These are phyloP conservation scores for Coprinopsis cinerea DNA, from an alignment of 768 basidiomycete species.

Conservation along the genomic window DNA sequence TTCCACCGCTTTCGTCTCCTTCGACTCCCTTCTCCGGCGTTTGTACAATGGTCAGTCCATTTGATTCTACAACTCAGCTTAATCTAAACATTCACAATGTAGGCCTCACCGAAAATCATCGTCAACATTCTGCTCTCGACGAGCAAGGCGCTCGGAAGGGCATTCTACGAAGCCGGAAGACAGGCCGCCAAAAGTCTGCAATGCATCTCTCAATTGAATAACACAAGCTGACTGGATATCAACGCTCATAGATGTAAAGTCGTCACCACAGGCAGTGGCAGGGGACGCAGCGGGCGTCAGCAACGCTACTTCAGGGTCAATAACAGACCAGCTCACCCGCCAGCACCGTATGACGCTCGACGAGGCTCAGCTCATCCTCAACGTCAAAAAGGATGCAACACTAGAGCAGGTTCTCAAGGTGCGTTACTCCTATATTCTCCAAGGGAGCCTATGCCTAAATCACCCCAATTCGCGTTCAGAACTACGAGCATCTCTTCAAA, in stretches of 20 bases:
- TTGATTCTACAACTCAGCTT: not conserved
- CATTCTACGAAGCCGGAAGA: constrained; percentile 80
- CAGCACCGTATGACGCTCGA: constrained; percentile 91
- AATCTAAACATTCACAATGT: constrained; percentile 5
- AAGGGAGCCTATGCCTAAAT: too few relatives aligned
- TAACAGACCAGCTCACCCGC: constrained; percentile 76
- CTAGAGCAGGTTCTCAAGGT: constrained; percentile 74
- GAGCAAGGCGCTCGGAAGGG: constrained; percentile 82
- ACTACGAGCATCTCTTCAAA: constrained; percentile 91
- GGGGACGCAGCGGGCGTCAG: constrained; percentile 69
- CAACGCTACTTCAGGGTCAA: constrained; percentile 66
- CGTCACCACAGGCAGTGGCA: constrained; percentile 65
- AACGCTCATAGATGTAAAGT: constrained; percentile 65
- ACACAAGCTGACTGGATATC: not conserved
- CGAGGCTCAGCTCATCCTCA: constrained; percentile 90
- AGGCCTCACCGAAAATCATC: constrained; percentile 78
- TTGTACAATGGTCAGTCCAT: constrained; percentile 13
- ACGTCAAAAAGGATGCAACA: constrained; percentile 68
- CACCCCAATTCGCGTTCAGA: too few relatives aligned
- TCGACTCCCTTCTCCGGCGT: not conserved
- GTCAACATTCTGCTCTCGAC: constrained; percentile 77
- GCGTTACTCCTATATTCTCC: constrained; percentile 15
- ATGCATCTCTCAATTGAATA: not conserved
- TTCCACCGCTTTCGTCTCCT: not conserved
- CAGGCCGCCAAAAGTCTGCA: constrained; percentile 90